Percentiles rank a stretch among this genome's conserved stretches.
Evolutionary conservation across 352 stramenopile species (phyloP).

Genomic region (Globisporangium alternatum): DNA sequence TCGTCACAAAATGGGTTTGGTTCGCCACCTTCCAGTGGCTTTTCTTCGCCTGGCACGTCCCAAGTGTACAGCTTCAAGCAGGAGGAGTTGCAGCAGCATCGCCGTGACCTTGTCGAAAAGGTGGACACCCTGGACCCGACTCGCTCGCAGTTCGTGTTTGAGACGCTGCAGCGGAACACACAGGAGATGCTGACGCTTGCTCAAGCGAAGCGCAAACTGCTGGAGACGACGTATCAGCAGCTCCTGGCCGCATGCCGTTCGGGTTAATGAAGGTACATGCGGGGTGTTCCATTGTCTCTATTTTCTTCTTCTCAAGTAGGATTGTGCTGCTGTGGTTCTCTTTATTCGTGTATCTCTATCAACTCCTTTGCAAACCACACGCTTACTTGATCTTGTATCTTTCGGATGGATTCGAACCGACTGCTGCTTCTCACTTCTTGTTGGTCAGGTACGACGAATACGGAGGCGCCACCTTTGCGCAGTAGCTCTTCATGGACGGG

Average conservation of each 20-base stretch:
- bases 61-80: conserved; percentile 35
- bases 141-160: conserved; percentile 65
- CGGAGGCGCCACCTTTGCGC: conserved; percentile 48
- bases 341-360: conserved; percentile 10
- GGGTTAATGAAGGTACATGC: background rate
- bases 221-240: conserved; percentile 59
- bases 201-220: conserved; percentile 63
- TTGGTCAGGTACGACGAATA: conserved; percentile 52
- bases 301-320: conserved; percentile 1
- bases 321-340: conserved; percentile 1
- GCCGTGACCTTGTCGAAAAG: conserved; percentile 52
- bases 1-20: conserved; percentile 14
- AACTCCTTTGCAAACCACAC: conserved; percentile 1
- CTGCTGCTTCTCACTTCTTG: conserved; percentile 13
- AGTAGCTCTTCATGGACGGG: conserved; percentile 73
- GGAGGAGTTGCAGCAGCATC: conserved; percentile 48
- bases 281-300: background rate
- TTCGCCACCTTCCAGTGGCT: conserved; percentile 4
- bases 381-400: background rate
- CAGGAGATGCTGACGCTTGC: conserved; percentile 75
- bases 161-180: conserved; percentile 64
- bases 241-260: conserved; percentile 38
- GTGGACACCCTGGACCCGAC: conserved; percentile 54
- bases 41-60: conserved; percentile 19
- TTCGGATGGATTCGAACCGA: background rate